These are phyloP conservation scores for Syncephalis plumigaleata DNA, from an alignment of 371 early-diverging fungal genomes.

Conservation along the genomic window DNA sequence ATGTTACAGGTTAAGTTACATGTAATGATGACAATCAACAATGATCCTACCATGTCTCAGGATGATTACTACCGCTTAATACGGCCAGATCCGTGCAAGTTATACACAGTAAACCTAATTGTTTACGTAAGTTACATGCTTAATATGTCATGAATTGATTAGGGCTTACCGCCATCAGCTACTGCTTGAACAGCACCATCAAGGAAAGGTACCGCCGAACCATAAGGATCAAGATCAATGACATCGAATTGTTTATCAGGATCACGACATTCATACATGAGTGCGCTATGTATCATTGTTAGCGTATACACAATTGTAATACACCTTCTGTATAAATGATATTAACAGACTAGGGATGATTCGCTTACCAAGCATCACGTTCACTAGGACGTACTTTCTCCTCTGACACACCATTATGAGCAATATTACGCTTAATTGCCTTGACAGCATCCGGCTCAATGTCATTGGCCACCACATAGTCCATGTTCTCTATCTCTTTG, in stretches of 20 bases:
- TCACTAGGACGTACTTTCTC: conserved; percentile 57
- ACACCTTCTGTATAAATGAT: too few species aligned
- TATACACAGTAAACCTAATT: conserved; percentile 76
- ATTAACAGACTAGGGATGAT: background rate
- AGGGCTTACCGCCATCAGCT: conserved; percentile 60
- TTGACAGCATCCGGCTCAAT: conserved; percentile 79
- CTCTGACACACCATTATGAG: conserved; percentile 59
- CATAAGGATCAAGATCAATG: conserved; percentile 98
- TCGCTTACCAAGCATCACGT: conserved; percentile 67
- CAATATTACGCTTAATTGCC: conserved; percentile 78
- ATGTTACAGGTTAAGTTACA: too few species aligned
- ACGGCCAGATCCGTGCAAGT: conserved; percentile 99
- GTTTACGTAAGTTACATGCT: too few species aligned
- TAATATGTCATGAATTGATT: too few species aligned
- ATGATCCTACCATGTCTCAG: conserved; percentile 61
- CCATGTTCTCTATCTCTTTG: conserved; percentile 78
- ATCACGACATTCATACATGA: conserved; percentile 65
- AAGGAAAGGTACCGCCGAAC: conserved; percentile 92
- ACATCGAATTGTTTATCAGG: conserved; percentile 49
- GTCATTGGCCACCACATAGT: conserved; percentile 88
- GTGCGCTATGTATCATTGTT: conserved; percentile 18
- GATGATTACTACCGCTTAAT: conserved; percentile 79
- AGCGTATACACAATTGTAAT: too few species aligned
- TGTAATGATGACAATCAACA: background rate
- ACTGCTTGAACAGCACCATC: conserved; percentile 94